phyloP scores from a whole-genome alignment of 306 rosid species.

The Malus asiatica region DNA sequence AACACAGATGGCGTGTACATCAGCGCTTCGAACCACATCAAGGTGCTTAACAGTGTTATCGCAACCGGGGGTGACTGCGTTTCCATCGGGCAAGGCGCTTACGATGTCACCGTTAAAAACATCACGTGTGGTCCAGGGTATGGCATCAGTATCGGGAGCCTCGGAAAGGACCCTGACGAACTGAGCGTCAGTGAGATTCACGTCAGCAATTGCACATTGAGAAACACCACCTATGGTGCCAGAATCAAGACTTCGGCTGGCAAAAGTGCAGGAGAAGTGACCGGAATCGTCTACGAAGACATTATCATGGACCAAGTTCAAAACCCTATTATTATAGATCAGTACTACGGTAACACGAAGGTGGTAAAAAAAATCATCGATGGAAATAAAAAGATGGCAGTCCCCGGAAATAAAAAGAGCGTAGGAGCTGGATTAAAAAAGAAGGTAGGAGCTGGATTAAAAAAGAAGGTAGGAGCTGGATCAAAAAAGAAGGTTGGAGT shows the following conservation, averaged over 20 bases:
- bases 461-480: too few relatives aligned
- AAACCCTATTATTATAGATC: slow-evolving; percentile 58
- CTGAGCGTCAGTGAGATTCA: slow-evolving; percentile 21
- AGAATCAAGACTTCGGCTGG: slow-evolving; percentile 61
- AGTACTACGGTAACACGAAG: slow-evolving; percentile 32
- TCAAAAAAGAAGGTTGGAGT: too few relatives aligned
- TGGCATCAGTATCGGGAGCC: slow-evolving; percentile 62
- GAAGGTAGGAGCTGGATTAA: not conserved
- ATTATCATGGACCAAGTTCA: slow-evolving; percentile 38
- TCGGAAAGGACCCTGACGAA: slow-evolving; percentile 52
- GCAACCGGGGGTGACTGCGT: slow-evolving; percentile 78
- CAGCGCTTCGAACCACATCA: slow-evolving; percentile 22
- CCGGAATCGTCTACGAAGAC: slow-evolving; percentile 33
- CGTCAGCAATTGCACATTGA: slow-evolving; percentile 46
- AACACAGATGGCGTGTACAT: slow-evolving; percentile 77
- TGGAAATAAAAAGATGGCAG: not conserved
- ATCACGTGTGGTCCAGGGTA: slow-evolving; percentile 76
- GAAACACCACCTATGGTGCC: slow-evolving; percentile 57
- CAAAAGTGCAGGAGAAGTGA: slow-evolving; percentile 20
- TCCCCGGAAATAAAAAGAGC: not conserved
- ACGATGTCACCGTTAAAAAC: slow-evolving; percentile 15
- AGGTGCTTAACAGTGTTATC: slow-evolving; percentile 26
- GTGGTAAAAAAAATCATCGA: not conserved
- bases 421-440: not conserved
- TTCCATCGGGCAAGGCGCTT: slow-evolving; percentile 41